These are phyloP conservation scores for Aquilaria sinensis DNA, from an alignment of 345 rosid genomes.

Conservation along the genomic window DNA sequence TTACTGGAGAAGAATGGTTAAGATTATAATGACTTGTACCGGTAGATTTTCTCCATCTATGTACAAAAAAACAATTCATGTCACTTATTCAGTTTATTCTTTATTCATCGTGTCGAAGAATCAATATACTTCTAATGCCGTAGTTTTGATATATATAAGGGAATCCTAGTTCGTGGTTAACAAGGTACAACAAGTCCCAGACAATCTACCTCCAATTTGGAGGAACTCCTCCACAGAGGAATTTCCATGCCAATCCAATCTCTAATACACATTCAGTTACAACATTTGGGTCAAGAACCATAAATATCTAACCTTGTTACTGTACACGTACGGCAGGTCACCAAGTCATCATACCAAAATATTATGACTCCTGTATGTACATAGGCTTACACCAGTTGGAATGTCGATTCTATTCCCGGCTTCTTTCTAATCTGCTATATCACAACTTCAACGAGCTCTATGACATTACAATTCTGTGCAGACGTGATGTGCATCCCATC, in stretches of 20 bases:
- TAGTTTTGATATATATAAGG: not conserved
- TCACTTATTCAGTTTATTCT: too few relatives aligned
- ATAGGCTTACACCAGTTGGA: constrained; percentile 17
- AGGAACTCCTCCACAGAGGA: constrained; percentile 9
- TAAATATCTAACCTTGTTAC: constrained; percentile 37
- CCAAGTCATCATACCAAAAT: constrained; percentile 26
- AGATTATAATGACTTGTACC: constrained; percentile 30
- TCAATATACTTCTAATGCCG: constrained; percentile 2
- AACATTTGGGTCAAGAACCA: constrained; percentile 10
- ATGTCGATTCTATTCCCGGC: constrained; percentile 10
- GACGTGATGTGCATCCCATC: constrained; percentile 24
- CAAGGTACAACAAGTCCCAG: constrained; percentile 17
- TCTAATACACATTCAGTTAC: not conserved
- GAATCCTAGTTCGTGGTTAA: constrained; percentile 9
- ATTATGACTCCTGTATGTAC: constrained; percentile 35
- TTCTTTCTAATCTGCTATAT: constrained; percentile 25
- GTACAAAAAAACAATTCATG: too few relatives aligned
- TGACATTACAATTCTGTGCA: constrained; percentile 27
- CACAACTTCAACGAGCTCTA: constrained; percentile 36
- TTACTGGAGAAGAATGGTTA: constrained; percentile 74
- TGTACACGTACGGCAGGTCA: constrained; percentile 43
- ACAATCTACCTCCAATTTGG: constrained; percentile 3
- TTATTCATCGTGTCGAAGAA: not conserved
- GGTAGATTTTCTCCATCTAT: constrained; percentile 5
- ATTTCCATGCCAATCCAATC: not conserved